Evolutionary conservation across 805 yeast genomes (phyloP).

Genomic region (Candida schatavii): DNA sequence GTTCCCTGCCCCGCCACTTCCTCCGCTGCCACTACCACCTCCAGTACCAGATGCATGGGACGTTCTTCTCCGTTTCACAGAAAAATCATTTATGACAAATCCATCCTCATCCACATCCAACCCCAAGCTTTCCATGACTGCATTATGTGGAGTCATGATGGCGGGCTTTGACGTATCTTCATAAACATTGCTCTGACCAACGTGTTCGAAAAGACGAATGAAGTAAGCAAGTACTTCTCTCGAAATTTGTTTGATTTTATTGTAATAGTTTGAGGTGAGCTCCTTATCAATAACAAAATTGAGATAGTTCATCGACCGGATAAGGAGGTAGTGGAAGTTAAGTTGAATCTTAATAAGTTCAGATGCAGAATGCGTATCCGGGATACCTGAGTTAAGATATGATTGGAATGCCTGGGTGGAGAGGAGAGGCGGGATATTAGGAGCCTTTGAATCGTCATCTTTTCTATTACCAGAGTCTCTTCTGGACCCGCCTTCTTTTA

Average conservation of each 20-base stretch:
- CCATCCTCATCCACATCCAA: slow-evolving; percentile 45
- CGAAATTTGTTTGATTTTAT: slow-evolving; percentile 34
- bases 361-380: slow-evolving; percentile 37
- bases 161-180: slow-evolving; percentile 1
- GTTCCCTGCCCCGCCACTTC: neutral
- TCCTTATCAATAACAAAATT: slow-evolving; percentile 44
- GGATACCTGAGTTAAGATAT: slow-evolving; percentile 30
- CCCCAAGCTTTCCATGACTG: slow-evolving; percentile 36
- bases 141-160: slow-evolving; percentile 10
- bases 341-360: slow-evolving; percentile 42
- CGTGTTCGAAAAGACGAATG: slow-evolving; percentile 34
- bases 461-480: neutral
- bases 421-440: slow-evolving; percentile 15
- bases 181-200: slow-evolving; percentile 18
- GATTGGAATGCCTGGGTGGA: slow-evolving; percentile 19
- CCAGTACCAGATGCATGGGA: slow-evolving; percentile 4
- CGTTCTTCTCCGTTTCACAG: slow-evolving; percentile 31
- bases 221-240: slow-evolving; percentile 38
- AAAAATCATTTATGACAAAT: slow-evolving; percentile 42
- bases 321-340: slow-evolving; percentile 41
- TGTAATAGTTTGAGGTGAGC: slow-evolving; percentile 31
- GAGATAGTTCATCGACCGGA: slow-evolving; percentile 41
- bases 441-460: slow-evolving; percentile 1
- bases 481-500: slow-evolving; percentile 5
- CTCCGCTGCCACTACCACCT: neutral